Base-by-base conservation (phyloP, 2,329 filamentous ascomycete genomes). In the Microthyrium microscopicum region DNA sequence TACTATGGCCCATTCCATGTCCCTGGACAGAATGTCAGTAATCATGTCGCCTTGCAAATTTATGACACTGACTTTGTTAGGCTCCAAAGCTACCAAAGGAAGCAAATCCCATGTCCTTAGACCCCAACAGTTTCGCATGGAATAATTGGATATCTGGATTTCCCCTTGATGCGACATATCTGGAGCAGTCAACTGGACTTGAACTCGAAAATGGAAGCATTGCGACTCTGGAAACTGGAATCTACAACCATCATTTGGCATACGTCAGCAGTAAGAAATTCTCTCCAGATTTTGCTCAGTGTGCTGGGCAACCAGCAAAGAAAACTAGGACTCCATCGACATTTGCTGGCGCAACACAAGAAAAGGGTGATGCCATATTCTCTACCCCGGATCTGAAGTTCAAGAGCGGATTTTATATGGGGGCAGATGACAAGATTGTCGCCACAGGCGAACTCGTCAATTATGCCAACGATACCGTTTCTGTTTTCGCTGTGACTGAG, bases 181-280 rank as follows among this genome's bases (percentile, higher is more conserved):
- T 33, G 17, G 20, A 26, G 6, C n/a, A 12, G 7, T 6, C 12
- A 8, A 9, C 21, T 4, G 4, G 16, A 12, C 9, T 24, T n/a
- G 19, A 21, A 15, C 26, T 24, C 20, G 31, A 22, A 16, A 22
- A 33, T 16, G 31, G 31, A 2, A 13, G 20, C 7, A 6, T 17
- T 3, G 31, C 31, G 9, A 22, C 13, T 6, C 3, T 26, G 2
- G 5, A 3, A 12, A 25, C 22, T 16, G 31, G 31, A 11, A 8
- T 33, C 3, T 33, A 33, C 20, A 33, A 33, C 11, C 31, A 33
- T 20, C 31, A 33, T 9, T n/a, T 33, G 7, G 30, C 30, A 11
- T 32, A 21, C 30, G 8, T 12, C 16, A 20, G 24, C 12, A 25
- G 17, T 7, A 11, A 11, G 12, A 32, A 32, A 13, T 17, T 11